Base-by-base conservation (phyloP, 768 basidiomycete genomes). In the Boletus pseudopeckii region DNA sequence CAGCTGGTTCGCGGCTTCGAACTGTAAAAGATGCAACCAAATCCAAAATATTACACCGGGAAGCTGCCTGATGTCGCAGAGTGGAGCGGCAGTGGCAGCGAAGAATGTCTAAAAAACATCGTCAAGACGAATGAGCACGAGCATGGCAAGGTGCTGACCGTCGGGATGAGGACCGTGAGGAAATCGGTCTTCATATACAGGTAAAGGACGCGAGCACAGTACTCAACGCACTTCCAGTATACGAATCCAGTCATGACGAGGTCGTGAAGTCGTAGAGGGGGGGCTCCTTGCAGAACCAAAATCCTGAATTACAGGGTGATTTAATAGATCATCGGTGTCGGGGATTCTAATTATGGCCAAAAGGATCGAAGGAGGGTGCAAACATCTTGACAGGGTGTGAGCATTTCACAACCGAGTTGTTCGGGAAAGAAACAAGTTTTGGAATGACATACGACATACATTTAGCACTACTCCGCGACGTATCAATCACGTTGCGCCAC, bases 1-100 rank as follows among this genome's bases (percentile, higher is more conserved):
- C 13, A 68, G 59, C 59, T 80, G 79, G 50, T 80, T 80, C 8
- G 75, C 65, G 17, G 74, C 64, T 46, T 74, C 68, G 66, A 75
- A 77, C 38, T 77, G 76, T 7, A 80, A 64, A 28, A 78, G 67
- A 55, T 80, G 79, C 6, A 78, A 54, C 71, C 73, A 78, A 11
- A 77, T 73, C 79, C 79, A 80, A 36, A 74, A 58, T 36, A 75
- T 58, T 13, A 71, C 64, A 33, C 72, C 62, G 13, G 65, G 50
- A 5, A 73, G 40, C 1, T 48, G 62, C 3, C 44, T 42, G 26
- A 62, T 7, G 33, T 60, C 55, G 20, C 58, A 60, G 1, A 72
- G 50, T 2, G 75, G 74, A 4, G 75, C 74, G 0, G 72, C 63
- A 5, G 65, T 63, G 1, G 41, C 41, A 5, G 75, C 64, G 42